These are phyloP conservation scores for Spathaspora arborariae DNA, from an alignment of 805 yeast genomes.

Conservation along the genomic window DNA sequence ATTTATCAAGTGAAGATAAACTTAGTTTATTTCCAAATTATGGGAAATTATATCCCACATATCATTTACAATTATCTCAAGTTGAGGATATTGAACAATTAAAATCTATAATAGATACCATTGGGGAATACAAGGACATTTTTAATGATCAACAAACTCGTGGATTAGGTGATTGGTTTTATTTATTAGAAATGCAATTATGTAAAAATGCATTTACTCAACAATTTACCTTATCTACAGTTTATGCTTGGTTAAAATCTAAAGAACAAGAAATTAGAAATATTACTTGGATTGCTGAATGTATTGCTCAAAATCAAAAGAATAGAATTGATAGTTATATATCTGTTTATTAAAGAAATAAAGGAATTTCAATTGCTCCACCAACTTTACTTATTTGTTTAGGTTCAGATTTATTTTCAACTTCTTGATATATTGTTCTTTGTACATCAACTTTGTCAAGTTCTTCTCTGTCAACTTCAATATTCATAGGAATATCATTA, in stretches of 20 bases:
- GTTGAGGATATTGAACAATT: conserved; percentile 87
- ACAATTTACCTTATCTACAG: conserved; percentile 83
- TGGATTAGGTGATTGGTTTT: conserved; percentile 90
- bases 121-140: conserved; percentile 63
- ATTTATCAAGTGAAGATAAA: conserved; percentile 70
- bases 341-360: conserved; percentile 25
- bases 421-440: conserved; percentile 1
- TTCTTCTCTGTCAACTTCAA: not conserved
- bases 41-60: conserved; percentile 75
- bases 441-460: conserved; percentile 2
- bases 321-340: conserved; percentile 90
- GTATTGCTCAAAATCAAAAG: conserved; percentile 98
- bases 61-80: conserved; percentile 61
- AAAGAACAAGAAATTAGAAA: conserved; percentile 96
- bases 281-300: conserved; percentile 99
- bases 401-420: not conserved
- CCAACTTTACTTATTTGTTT: conserved; percentile 25
- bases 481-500: not conserved
- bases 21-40: conserved; percentile 69
- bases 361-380: conserved; percentile 44
- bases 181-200: conserved; percentile 84
- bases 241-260: conserved; percentile 96
- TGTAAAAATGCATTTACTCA: conserved; percentile 94
- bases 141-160: conserved; percentile 41
- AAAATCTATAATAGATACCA: conserved; percentile 56